Base-by-base conservation (phyloP, 2,329 filamentous ascomycete species). In the Hirsutella rhossiliensis region DNA sequence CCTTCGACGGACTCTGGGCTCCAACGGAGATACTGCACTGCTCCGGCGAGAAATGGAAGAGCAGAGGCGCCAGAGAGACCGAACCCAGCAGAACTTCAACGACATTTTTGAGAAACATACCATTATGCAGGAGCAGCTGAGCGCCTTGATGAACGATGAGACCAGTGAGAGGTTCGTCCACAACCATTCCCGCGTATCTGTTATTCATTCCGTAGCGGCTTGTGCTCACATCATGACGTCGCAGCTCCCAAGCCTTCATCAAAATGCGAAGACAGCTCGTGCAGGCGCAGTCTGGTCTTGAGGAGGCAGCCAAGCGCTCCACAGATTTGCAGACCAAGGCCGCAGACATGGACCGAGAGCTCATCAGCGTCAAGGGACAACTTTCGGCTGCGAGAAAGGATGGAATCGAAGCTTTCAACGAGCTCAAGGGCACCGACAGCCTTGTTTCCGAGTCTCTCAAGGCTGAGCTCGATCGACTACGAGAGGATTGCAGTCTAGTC, bases 381-480 rank as follows among this genome's bases (percentile, higher is more conserved):
- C 66, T 81, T 42, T 69, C 66, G 38, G 73, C 72, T 27, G 63
- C 78, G 27, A 68, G 69, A 38, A 71, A 76, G 54, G 72, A 73
- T n/a, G 69, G 71, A 30, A 54, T 71, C 12, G 67, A 73, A 20
- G 75, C 73, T 17, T 62, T 82, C 5, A 68, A 76, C 41, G 71
- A 75, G 50, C 66, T 82, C 51, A 79, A 79, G 62, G 67, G 66
- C 36, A 71, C 76, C 7, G 76, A 82, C 56, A 68, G 72, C 48
- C 65, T 79, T 48, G 71, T 82, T 46, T 73, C 74, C 15, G 63
- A 69, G 17, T 80, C 77, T 15, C 67, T 82, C 45, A 69, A 72
- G 49, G 67, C 67, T 39, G 78, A 82, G 54, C 68, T 82, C 31
- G 69, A 77, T 43, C 64, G 67, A 27, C 64, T 76, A 49, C 70